These are phyloP conservation scores for Vigna unguiculata DNA, from an alignment of 306 rosid genomes.

Conservation along the genomic window DNA sequence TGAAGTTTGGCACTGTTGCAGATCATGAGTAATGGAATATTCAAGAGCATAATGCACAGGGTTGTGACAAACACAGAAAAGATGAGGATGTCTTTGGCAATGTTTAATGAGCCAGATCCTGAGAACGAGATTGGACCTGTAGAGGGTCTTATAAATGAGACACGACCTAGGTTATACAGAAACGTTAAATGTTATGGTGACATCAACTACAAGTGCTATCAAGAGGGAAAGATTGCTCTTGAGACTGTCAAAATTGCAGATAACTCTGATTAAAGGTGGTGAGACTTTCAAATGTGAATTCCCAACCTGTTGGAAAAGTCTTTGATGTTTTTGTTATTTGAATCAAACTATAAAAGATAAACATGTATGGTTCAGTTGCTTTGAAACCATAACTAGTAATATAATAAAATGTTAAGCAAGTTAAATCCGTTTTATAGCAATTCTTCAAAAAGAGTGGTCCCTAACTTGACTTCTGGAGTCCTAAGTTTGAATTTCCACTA, in stretches of 20 bases:
- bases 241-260: constrained; percentile 48
- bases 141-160: constrained; percentile 45
- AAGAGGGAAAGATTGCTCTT: constrained; percentile 59
- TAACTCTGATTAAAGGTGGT: constrained; percentile 28
- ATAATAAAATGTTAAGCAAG: not conserved
- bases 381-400: not conserved
- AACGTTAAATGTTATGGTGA: constrained; percentile 53
- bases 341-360: not conserved
- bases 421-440: not conserved
- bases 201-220: constrained; percentile 54
- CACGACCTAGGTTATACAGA: constrained; percentile 53
- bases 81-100: constrained; percentile 57
- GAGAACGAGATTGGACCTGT: constrained; percentile 62
- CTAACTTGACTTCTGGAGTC: not conserved
- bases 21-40: constrained; percentile 67
- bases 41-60: constrained; percentile 62
- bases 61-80: constrained; percentile 56
- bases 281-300: no score
- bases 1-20: constrained; percentile 26
- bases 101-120: constrained; percentile 54
- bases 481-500: not conserved
- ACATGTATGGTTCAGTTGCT: not conserved
- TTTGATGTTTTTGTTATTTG: constrained; percentile 2
- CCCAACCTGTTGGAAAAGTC: not conserved
- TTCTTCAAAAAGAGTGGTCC: not conserved